Evolutionary conservation across 2,329 filamentous ascomycete species (phyloP).

Genomic region (Fusarium nematophilum): DNA sequence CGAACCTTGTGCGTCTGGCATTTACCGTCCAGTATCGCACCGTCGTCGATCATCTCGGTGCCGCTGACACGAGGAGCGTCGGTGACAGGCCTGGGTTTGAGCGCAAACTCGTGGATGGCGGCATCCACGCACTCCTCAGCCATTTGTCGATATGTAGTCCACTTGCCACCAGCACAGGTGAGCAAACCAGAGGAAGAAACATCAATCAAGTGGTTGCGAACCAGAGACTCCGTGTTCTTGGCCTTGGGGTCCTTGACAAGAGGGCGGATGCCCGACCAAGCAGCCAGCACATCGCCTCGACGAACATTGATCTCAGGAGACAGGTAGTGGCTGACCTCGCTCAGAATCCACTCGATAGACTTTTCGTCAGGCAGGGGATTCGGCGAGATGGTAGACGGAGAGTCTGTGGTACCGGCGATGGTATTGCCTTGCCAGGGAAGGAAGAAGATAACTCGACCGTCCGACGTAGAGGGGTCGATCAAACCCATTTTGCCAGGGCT

Average conservation of each 20-base stretch:
- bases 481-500: conserved; percentile 87
- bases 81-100: conserved; percentile 67
- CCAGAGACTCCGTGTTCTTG: conserved; percentile 85
- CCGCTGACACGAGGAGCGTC: conserved; percentile 76
- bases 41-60: conserved; percentile 76
- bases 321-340: conserved; percentile 84
- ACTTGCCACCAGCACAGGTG: conserved; percentile 90
- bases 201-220: conserved; percentile 86
- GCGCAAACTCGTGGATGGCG: conserved; percentile 75
- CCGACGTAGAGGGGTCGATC: conserved; percentile 86
- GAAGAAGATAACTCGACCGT: conserved; percentile 93
- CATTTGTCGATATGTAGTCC: conserved; percentile 95
- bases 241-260: conserved; percentile 89
- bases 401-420: conserved; percentile 89
- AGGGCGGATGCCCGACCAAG: conserved; percentile 89
- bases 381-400: conserved; percentile 75
- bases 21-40: conserved; percentile 70
- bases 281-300: conserved; percentile 86
- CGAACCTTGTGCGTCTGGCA: conserved; percentile 89
- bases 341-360: conserved; percentile 89
- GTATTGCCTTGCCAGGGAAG: conserved; percentile 94
- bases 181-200: conserved; percentile 82
- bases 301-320: conserved; percentile 87
- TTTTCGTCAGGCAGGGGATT: conserved; percentile 84
- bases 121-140: conserved; percentile 89